Conservation (phyloP, 2,329 filamentous ascomycete species). For the Talaromyces sp. region DNA sequence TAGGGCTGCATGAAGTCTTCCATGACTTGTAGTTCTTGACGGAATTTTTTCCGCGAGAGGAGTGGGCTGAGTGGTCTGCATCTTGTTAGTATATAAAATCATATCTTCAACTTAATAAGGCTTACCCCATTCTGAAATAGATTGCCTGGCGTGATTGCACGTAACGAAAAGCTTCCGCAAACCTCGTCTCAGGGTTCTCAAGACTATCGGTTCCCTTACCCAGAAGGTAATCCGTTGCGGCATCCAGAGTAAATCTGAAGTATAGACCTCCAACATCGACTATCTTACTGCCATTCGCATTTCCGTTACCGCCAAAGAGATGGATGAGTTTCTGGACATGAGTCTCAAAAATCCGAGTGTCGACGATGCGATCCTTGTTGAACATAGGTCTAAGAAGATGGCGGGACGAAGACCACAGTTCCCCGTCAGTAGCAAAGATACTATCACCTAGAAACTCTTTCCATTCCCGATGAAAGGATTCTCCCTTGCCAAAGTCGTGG, state of each 20-base stretch:
- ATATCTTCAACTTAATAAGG: background rate
- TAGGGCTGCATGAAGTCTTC: conserved; percentile 74
- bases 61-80: conserved; percentile 57
- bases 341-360: conserved; percentile 72
- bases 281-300: conserved; percentile 63
- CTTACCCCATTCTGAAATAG: conserved; percentile 72
- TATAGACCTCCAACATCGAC: conserved; percentile 62
- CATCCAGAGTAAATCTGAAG: conserved; percentile 67
- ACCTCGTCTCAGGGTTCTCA: conserved; percentile 60
- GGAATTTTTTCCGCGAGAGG: conserved; percentile 64
- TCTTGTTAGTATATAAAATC: conserved; percentile 8
- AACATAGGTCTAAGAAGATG: conserved; percentile 86
- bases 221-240: conserved; percentile 74
- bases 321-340: conserved; percentile 66
- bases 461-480: conserved; percentile 69
- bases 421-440: conserved; percentile 76
- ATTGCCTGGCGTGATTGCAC: conserved; percentile 72
- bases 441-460: conserved; percentile 54
- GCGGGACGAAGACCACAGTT: conserved; percentile 75
- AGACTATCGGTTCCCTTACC: conserved; percentile 62
- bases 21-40: conserved; percentile 62
- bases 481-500: conserved; percentile 73
- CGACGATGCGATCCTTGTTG: conserved; percentile 76
- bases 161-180: conserved; percentile 72
- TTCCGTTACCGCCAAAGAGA: conserved; percentile 57